These are phyloP conservation scores for Blastobotrys niveus DNA, from an alignment of 1,139 yeast species.

Conservation along the genomic window DNA sequence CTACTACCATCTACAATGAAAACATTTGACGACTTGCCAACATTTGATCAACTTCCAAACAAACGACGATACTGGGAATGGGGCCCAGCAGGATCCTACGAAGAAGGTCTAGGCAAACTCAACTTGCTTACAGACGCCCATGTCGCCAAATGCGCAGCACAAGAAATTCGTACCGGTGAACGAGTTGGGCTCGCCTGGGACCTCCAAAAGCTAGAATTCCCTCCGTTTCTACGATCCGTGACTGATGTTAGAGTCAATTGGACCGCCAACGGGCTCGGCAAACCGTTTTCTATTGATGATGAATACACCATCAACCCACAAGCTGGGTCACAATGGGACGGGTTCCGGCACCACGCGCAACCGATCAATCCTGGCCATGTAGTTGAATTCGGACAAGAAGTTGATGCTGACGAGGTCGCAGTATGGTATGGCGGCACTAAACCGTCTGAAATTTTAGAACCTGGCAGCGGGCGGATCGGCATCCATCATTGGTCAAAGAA, in stretches of 20 bases:
- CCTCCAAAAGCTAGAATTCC: constrained; percentile 21
- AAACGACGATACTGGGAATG: constrained; percentile 24
- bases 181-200: constrained; percentile 23
- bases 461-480: constrained; percentile 25
- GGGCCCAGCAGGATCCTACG: constrained; percentile 25
- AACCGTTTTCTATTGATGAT: constrained; percentile 28
- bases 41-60: constrained; percentile 20
- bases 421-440: constrained; percentile 28
- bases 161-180: constrained; percentile 23
- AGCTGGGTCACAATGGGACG: constrained; percentile 35
- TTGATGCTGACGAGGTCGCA: constrained; percentile 15
- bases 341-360: constrained; percentile 30
- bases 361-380: constrained; percentile 12
- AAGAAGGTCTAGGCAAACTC: constrained; percentile 25
- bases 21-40: constrained; percentile 21
- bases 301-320: constrained; percentile 31
- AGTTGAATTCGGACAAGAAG: background rate
- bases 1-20: constrained; percentile 8
- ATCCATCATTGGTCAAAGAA: constrained; percentile 31
- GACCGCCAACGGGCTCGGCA: constrained; percentile 5
- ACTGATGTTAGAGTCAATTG: constrained; percentile 14
- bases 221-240: constrained; percentile 19
- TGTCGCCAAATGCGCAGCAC: constrained; percentile 20
- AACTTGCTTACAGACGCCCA: constrained; percentile 23
- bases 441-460: constrained; percentile 23